Evolutionary conservation across 192 early-diverging fungal genomes (phyloP).

Genomic region (Cetraspora pellucida): DNA sequence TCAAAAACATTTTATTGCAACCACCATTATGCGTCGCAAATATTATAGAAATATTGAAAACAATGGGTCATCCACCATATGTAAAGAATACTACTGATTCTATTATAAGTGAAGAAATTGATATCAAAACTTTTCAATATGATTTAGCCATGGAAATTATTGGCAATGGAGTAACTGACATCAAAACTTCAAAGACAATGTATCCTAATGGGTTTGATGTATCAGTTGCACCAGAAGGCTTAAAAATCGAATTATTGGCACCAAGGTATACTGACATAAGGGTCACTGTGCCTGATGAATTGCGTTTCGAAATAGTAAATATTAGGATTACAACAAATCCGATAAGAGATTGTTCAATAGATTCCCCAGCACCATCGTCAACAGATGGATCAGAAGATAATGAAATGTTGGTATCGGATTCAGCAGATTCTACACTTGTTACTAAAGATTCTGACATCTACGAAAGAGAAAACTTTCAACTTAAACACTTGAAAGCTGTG

Average conservation of each 20-base stretch:
- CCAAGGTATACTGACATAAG: too few relatives aligned
- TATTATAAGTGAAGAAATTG: constrained; percentile 47
- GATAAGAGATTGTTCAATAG: too few relatives aligned
- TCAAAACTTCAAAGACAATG: constrained; percentile 45
- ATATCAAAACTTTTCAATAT: constrained; percentile 44
- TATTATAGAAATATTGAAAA: constrained; percentile 48
- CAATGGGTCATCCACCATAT: constrained; percentile 58
- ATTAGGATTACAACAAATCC: too few relatives aligned
- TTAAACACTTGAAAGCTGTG: too few relatives aligned
- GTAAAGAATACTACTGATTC: constrained; percentile 51
- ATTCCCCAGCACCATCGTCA: too few relatives aligned
- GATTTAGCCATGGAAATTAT: constrained; percentile 49
- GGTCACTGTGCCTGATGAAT: too few relatives aligned
- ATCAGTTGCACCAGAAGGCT: constrained; percentile 45
- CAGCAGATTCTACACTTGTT: too few relatives aligned
- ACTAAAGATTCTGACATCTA: too few relatives aligned
- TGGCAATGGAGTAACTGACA: constrained; percentile 48
- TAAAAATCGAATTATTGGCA: constrained; percentile 34
- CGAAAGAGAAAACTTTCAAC: too few relatives aligned
- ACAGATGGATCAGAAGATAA: too few relatives aligned
- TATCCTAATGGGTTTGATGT: constrained; percentile 54
- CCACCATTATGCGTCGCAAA: constrained; percentile 49
- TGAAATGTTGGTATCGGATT: too few relatives aligned
- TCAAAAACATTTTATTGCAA: constrained; percentile 47
- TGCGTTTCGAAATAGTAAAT: too few relatives aligned